phyloP scores from a whole-genome alignment of 2,329 filamentous ascomycete genomes.

The Fusarium paranaense region DNA sequence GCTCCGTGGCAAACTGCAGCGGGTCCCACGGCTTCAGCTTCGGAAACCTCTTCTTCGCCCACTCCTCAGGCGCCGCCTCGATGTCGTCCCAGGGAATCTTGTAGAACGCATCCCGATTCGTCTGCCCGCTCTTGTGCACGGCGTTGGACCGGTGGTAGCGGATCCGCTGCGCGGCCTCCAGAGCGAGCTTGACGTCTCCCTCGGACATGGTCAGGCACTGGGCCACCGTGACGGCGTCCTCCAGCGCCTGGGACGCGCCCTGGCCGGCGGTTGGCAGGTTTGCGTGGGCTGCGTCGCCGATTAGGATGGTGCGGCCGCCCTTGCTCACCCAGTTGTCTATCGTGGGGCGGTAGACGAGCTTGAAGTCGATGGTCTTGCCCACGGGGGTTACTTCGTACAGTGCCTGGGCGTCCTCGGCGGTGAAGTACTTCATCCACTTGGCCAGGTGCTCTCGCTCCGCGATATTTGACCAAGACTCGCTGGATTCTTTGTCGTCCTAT shows the following conservation, averaged over 20 bases:
- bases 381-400: slow-evolving; percentile 8
- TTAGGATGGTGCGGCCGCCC: slow-evolving; percentile 16
- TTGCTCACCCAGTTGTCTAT: slow-evolving; percentile 18
- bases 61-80: slow-evolving; percentile 9
- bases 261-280: slow-evolving; percentile 18
- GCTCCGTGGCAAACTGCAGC: slow-evolving; percentile 4
- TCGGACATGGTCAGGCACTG: neutral
- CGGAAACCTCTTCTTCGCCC: slow-evolving; percentile 13
- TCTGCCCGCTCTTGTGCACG: slow-evolving; percentile 16
- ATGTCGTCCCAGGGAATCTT: slow-evolving; percentile 19
- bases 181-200: slow-evolving; percentile 11
- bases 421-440: slow-evolving; percentile 17
- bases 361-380: slow-evolving; percentile 17
- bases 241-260: slow-evolving; percentile 16
- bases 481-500: slow-evolving; percentile 19
- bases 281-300: slow-evolving; percentile 14
- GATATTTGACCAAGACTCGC: slow-evolving; percentile 20
- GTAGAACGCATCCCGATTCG: slow-evolving; percentile 16
- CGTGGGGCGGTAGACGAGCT: slow-evolving; percentile 13
- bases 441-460: slow-evolving; percentile 9
- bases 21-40: slow-evolving; percentile 22
- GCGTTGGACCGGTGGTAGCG: slow-evolving; percentile 19
- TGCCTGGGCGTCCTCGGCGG: slow-evolving; percentile 9
- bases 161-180: slow-evolving; percentile 15
- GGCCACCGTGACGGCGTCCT: slow-evolving; percentile 12